Evolutionary conservation across 352 stramenopile genomes (phyloP).

Genomic region (Saprolegnia diclina): DNA sequence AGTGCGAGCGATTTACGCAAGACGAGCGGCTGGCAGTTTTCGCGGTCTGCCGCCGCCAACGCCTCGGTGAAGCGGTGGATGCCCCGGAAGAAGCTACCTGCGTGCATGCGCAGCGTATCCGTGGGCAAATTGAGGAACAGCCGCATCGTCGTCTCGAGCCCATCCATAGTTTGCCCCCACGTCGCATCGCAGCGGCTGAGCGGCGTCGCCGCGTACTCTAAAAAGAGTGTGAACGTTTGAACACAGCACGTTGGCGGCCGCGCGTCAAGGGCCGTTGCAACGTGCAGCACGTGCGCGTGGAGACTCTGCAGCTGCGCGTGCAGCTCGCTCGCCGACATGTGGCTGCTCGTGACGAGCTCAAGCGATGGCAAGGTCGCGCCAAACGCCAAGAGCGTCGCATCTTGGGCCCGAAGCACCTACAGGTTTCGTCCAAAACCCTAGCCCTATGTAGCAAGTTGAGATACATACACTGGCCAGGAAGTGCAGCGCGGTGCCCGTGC

Average conservation of each 20-base stretch:
- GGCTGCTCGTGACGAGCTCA: background rate
- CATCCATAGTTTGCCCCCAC: background rate
- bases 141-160: background rate
- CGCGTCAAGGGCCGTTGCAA: background rate
- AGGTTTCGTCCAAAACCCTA: background rate
- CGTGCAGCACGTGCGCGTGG: background rate
- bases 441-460: background rate
- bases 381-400: slow-evolving; percentile 4
- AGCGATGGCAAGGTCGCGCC: background rate
- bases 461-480: slow-evolving; percentile 40
- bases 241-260: background rate
- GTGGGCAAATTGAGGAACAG: background rate
- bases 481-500: slow-evolving; percentile 58
- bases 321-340: background rate
- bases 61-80: background rate
- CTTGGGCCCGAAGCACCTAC: background rate
- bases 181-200: background rate
- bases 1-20: background rate
- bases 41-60: background rate
- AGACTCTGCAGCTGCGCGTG: background rate
- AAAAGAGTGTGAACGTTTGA: background rate
- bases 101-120: slow-evolving; percentile 1
- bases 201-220: background rate
- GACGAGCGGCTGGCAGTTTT: slow-evolving; percentile 2
- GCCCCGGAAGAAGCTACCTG: background rate